These are phyloP conservation scores for Boletus rex-veris DNA, from an alignment of 768 basidiomycete genomes.

Conservation along the genomic window DNA sequence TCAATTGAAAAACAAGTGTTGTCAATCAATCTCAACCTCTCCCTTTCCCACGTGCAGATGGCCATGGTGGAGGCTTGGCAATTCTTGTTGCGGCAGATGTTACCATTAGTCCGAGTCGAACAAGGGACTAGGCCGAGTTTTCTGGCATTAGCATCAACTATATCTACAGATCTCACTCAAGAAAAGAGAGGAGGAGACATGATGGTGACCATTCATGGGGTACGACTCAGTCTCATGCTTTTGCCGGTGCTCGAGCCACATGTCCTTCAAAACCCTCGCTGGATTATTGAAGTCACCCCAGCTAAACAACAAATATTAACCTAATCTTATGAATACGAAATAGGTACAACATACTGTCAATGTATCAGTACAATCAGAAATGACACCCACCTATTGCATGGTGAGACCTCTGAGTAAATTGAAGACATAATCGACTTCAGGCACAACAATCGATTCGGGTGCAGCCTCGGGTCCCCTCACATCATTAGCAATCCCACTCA, in stretches of 20 bases:
- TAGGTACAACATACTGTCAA: no score
- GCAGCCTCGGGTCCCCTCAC: no score
- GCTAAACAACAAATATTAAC: no score
- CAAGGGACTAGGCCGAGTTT: conserved; percentile 51
- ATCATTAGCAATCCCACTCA: no score
- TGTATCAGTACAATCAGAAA: no score
- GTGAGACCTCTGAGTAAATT: no score
- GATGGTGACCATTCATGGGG: conserved; percentile 77
- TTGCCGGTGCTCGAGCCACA: conserved; percentile 67
- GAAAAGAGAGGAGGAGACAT: conserved; percentile 79
- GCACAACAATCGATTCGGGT: no score
- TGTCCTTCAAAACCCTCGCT: no score
- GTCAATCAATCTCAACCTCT: conserved; percentile 85
- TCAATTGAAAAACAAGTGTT: conserved; percentile 56
- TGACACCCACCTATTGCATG: no score
- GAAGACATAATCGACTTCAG: no score
- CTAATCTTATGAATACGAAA: no score
- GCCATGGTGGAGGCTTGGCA: conserved; percentile 77
- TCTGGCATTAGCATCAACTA: conserved; percentile 54
- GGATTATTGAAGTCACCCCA: no score
- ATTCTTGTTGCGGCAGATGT: conserved; percentile 57
- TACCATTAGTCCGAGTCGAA: conserved; percentile 64
- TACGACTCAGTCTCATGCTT: conserved; percentile 69
- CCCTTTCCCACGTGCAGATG: conserved; percentile 75
- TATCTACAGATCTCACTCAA: conserved; percentile 61